These are phyloP conservation scores for Globisporangium emineosum DNA, from an alignment of 352 stramenopile genomes.

Conservation along the genomic window DNA sequence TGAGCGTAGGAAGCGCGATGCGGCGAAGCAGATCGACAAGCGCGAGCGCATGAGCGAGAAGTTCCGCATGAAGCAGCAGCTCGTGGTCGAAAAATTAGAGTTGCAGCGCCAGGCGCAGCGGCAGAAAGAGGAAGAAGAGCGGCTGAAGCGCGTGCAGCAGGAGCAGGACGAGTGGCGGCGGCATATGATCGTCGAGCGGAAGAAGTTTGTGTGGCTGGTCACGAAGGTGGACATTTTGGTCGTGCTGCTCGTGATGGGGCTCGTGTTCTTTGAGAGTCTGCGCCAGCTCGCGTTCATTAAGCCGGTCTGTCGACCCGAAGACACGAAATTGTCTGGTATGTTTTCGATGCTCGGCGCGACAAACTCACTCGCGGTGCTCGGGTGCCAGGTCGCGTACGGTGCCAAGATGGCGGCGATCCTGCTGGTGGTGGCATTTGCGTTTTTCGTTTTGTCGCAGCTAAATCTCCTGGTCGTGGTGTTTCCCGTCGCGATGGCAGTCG, in stretches of 20 bases:
- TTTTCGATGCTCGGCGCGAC: constrained; percentile 51
- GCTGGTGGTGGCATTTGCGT: constrained; percentile 31
- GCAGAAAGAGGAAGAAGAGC: constrained; percentile 46
- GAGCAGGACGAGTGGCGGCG: constrained; percentile 32
- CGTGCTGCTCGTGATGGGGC: constrained; percentile 64
- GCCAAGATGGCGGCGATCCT: constrained; percentile 60
- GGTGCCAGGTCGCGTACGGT: constrained; percentile 68
- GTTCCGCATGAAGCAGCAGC: constrained; percentile 61
- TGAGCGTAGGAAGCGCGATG: constrained; percentile 56
- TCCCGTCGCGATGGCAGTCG: constrained; percentile 35
- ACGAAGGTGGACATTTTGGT: constrained; percentile 74
- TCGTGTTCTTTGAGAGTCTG: constrained; percentile 78
- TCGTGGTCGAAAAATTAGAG: constrained; percentile 67
- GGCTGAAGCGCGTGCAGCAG: constrained; percentile 24
- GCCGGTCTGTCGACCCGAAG: constrained; percentile 45
- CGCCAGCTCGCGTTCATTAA: constrained; percentile 58
- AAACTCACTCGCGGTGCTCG: constrained; percentile 57
- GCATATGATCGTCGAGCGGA: constrained; percentile 29
- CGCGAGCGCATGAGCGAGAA: constrained; percentile 59
- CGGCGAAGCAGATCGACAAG: constrained; percentile 52
- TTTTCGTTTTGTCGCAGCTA: constrained; percentile 64
- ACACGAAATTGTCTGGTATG: constrained; percentile 47
- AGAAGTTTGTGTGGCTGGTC: constrained; percentile 56
- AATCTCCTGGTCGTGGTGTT: constrained; percentile 60
- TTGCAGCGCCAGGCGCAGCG: constrained; percentile 43